Base-by-base conservation (phyloP, 2,329 filamentous ascomycete genomes). In the Fusarium tricinctum region DNA sequence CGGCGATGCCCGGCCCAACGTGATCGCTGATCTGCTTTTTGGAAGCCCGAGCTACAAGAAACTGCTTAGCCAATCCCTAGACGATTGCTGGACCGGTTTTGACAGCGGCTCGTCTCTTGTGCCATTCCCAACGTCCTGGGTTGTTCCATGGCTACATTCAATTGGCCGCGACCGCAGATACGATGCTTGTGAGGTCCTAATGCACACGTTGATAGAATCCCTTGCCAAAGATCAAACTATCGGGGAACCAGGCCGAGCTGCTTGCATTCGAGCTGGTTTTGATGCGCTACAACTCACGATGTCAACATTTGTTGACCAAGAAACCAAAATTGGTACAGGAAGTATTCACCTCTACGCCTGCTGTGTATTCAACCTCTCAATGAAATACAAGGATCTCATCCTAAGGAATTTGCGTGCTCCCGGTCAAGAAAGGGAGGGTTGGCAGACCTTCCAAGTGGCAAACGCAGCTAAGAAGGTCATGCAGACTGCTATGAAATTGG, bases 21-120 rank as follows among this genome's bases (percentile, higher is more conserved):
- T 91, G 33, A 88, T 98, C 47, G 88, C 93, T n/a, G 94, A 97
- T 75, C 87, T 94, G 67, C 87, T 97, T 43, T 92, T 96, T 72
- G 88, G 86, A 60, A 94, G 91, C 65, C 89, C 90, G 9, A 84
- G 87, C 5, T 88, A 92, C 71, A 84, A 85, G 33, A 80, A 80
- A n/a, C 77, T 92, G 8, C 83, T 94, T 14, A 78, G 82, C 10
- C 87, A 89, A 66, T 89, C 90, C 15, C 81, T 89, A 43, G 82
- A 86, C 22, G 72, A 79, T 40, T 79, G 76, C 61, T 81, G 79
- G 79, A 74, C 68, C 46, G 75, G 73, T 3, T 74, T 73, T n/a
- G 84, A 86, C 33, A 76, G 82, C 14, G 80, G 67, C 8, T 35
- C 80, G 14, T 82, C 86, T 6, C 82, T 83, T 55, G 84, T 86